Conservation (phyloP, 1,284 basidiomycete genomes). For the Vanrija sp. region DNA sequence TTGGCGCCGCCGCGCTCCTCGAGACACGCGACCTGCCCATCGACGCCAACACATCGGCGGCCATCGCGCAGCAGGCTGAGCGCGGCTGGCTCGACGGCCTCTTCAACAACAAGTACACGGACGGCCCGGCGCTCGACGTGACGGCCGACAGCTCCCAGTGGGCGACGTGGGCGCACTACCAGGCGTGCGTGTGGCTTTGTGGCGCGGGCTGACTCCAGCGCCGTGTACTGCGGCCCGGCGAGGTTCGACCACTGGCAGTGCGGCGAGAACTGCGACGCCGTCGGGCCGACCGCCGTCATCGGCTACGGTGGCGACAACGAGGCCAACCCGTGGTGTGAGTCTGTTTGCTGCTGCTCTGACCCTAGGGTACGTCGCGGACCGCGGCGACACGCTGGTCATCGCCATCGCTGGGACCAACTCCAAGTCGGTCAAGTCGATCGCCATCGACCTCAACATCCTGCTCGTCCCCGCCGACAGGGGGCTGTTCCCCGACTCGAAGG, state of each 20-base stretch:
- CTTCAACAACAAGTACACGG: too few species aligned
- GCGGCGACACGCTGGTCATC: slow-evolving; percentile 14
- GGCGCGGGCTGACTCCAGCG: not conserved
- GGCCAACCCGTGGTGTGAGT: slow-evolving; percentile 3
- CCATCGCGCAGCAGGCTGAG: too few species aligned
- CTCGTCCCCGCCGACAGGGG: not conserved
- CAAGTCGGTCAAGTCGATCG: slow-evolving; percentile 9
- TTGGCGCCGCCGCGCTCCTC: slow-evolving; percentile 67
- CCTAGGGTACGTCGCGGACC: slow-evolving; percentile 9
- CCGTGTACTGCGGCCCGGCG: not conserved
- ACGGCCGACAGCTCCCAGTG: too few species aligned
- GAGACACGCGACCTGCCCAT: too few species aligned
- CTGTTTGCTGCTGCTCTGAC: too few species aligned
- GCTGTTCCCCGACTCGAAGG: slow-evolving; percentile 17
- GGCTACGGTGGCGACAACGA: slow-evolving; percentile 1
- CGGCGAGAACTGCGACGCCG: not conserved
- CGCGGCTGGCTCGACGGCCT: too few species aligned
- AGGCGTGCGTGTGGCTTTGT: too few species aligned
- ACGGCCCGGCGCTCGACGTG: too few species aligned
- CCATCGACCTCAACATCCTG: slow-evolving; percentile 21
- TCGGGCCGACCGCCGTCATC: not conserved
- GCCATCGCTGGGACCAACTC: slow-evolving; percentile 24
- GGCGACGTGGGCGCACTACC: too few species aligned
- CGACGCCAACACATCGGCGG: too few species aligned
- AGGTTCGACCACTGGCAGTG: not conserved